A percentile compares a stretch with the other conserved stretches of the same genome.
Evolutionary conservation across 1,284 basidiomycete species (phyloP).

Genomic region (Inonotus obliquus): DNA sequence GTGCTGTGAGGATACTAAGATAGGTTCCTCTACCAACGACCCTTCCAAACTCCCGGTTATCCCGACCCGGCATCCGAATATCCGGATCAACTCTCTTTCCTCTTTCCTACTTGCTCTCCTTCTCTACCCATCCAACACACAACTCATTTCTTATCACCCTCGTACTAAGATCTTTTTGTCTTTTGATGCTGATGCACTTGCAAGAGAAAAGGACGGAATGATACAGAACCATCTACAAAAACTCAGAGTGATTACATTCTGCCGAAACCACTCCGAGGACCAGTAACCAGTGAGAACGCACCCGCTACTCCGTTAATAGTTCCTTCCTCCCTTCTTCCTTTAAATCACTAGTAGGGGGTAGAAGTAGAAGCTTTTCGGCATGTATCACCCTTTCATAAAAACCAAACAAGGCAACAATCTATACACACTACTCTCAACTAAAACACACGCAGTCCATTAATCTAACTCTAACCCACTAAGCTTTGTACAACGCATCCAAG

Average conservation of each 20-base stretch:
- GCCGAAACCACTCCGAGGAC: not conserved
- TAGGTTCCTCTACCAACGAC: not conserved
- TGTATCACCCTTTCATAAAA: not conserved
- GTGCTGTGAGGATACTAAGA: not conserved
- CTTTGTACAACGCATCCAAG: slow-evolving; percentile 81
- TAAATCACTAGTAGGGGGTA: not conserved
- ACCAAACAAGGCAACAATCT: not conserved
- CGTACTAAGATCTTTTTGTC: too few relatives aligned
- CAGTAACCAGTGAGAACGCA: not conserved
- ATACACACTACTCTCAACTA: not conserved
- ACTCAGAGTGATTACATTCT: not conserved
- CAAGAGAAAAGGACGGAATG: too few relatives aligned
- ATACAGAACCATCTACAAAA: not conserved
- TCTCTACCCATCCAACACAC: too few relatives aligned
- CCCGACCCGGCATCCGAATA: not conserved
- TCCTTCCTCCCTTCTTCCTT: not conserved
- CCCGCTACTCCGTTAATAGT: not conserved
- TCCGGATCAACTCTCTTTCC: not conserved
- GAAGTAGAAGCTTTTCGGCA: not conserved
- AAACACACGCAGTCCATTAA: not conserved
- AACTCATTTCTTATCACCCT: too few relatives aligned
- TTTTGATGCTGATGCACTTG: too few relatives aligned
- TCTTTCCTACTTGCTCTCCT: not conserved
- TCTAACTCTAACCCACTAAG: slow-evolving; percentile 32
- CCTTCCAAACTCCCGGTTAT: not conserved